These are phyloP conservation scores for Nothopassalora personata DNA, from an alignment of 2,329 filamentous ascomycete species.

Conservation along the genomic window DNA sequence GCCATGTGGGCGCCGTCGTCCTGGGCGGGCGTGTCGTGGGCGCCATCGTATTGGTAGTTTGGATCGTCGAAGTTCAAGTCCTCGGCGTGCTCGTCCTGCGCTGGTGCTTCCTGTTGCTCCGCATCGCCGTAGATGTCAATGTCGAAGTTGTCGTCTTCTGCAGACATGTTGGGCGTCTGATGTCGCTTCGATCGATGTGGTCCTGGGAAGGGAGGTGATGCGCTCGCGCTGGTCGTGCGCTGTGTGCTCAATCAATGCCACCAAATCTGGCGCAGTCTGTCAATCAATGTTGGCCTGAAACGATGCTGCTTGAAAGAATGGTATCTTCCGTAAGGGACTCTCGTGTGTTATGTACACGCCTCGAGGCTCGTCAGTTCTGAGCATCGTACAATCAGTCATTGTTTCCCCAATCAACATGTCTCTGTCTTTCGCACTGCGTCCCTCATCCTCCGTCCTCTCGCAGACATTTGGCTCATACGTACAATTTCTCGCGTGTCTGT, in stretches of 20 bases:
- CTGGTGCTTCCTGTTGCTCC: conserved; percentile 28
- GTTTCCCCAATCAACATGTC: conserved; percentile 6
- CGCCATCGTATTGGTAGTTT: conserved; percentile 8
- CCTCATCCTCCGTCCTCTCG: conserved; percentile 5
- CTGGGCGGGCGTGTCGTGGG: not conserved
- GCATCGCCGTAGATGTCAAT: conserved; percentile 66
- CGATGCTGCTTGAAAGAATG: not conserved
- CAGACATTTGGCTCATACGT: conserved; percentile 24
- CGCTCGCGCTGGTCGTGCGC: not conserved
- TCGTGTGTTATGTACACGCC: conserved; percentile 22
- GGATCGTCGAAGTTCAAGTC: conserved; percentile 20
- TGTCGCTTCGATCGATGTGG: conserved; percentile 5
- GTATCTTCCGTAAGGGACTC: conserved; percentile 6
- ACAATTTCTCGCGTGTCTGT: conserved; percentile 10
- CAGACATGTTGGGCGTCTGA: conserved; percentile 30
- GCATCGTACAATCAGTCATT: conserved; percentile 22
- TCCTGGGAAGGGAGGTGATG: not conserved
- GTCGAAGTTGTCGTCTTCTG: conserved; percentile 65
- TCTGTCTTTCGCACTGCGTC: conserved; percentile 1
- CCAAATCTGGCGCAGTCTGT: not conserved
- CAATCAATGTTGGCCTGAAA: not conserved
- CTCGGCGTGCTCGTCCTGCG: conserved; percentile 26
- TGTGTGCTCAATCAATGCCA: not conserved
- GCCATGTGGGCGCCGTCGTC: not conserved
- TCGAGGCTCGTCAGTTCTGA: conserved; percentile 17